Base-by-base conservation (phyloP, 208 protist species). In the Tritrichomonas foetus region DNA sequence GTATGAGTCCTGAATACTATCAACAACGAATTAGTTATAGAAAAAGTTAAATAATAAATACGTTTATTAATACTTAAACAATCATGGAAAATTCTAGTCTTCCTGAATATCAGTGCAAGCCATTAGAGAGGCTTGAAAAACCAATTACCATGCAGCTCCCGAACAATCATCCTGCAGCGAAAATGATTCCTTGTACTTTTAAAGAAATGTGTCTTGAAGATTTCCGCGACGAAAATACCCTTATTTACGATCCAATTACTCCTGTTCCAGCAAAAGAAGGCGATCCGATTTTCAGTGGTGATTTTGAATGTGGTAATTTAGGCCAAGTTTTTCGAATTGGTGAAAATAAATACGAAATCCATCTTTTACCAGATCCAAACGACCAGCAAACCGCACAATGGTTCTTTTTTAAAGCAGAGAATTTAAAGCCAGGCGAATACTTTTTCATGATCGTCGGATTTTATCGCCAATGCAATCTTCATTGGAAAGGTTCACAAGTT, bases 391-490 rank as follows among this genome's bases (percentile, higher is more conserved):
- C 47, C 9, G 47, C 78, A 57, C 78, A 89, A 50, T 89, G 78
- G 78, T 89, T 89, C 47, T 89, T 89, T n/a, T 89, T 89, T 33
- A 89, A 89, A 89, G 47, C 57, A 16, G 78, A 89, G 57, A 27
- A 53, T 39, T 33, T 89, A 39, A 49, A 89, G 16, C 78, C 78
- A 33, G 78, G 78, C 3, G 78, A 57, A 9, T 89, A 89, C 27
- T 89, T 61, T 27, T 57, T 89, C 30, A 16, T 57, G 1, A 53
- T 89, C 5, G 8, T 30, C 5, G 78, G 78, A 20, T 89, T 89
- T 50, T 89, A 89, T 89, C 3, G 78, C 1, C 47, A 53, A 57
- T 89, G 78, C 47, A 89, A 89, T 50, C 16, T 89, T 1, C 78
- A 89, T 89, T 89, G 27, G 1, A 89, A 89, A 49, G 78, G 78